Evolutionary conservation across 306 rosid genomes (phyloP), one percentile per base, ranked within the genome.

Genomic region (Ochetophila trinervis): DNA sequence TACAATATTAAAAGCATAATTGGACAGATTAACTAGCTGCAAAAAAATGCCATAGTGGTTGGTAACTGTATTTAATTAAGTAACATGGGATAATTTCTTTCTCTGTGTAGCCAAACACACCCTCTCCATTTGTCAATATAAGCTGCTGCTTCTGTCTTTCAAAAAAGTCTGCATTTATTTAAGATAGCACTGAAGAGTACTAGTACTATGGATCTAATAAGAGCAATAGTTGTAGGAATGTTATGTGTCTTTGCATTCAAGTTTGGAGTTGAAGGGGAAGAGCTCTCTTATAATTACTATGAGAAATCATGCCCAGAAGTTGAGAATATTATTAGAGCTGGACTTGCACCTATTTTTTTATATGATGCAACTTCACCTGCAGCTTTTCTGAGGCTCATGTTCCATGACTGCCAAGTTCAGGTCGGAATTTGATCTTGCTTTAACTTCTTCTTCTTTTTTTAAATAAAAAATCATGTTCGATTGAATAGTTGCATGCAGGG

Each of bases 401-500:
- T 78, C 67, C 78, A 72, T 62, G 82, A 78, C 35, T 78, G 82
- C 71, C 82, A 78, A 67, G 78, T 78, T 57, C 74, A 67, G 71
- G 80, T 60, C n/a, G n/a, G n/a, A n/a, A n/a, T n/a, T n/a, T n/a
- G n/a, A n/a, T n/a, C n/a, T n/a, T n/a, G n/a, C n/a, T n/a, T n/a
- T n/a, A n/a, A n/a, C n/a, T n/a, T n/a, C n/a, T n/a, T n/a, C n/a
- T n/a, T n/a, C n/a, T n/a, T n/a, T n/a, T n/a, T n/a, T n/a, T n/a
- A n/a, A n/a, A n/a, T n/a, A n/a, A n/a, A n/a, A n/a, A n/a, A 23
- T 3, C 20, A 62, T 21, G 65, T 27, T 18, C 18, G 21, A 30
- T 10, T 17, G 53, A 48, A 19, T 18, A 24, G 12, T 4, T 19
- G n/a, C 42, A 0, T 59, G 49, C 73, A 72, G 82, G 82, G 78